Evolutionary conservation across 1,139 yeast species (phyloP), one percentile per base, ranked within the genome.

Genomic region (Geotrichum fermentans): DNA sequence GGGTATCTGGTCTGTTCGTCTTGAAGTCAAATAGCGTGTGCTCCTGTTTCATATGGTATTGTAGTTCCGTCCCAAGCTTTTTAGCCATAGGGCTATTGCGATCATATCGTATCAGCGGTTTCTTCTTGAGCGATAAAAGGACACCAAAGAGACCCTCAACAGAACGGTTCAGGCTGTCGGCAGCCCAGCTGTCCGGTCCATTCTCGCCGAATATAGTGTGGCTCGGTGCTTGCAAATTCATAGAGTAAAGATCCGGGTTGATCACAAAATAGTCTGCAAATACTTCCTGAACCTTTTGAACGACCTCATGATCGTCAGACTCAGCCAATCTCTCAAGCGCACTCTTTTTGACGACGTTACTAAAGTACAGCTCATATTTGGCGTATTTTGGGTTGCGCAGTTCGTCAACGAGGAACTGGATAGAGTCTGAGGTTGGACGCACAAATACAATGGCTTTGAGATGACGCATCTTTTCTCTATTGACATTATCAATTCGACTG

Each of bases 291-390:
- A 92, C 89, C 54, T 77, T 78, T 4, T 75, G 70, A 7, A 94
- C 85, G 5, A 80, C 79, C 62, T 90, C 98, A 59, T 80, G 74
- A 61, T 87, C 94, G 65, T 92, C 99, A 2, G 87, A 78, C 64
- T 88, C 96, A 0, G 98, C 98, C 36, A 92, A 64, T 49, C 84
- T 74, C 63, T 94, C 99, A 56, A 92, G 67, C 55, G 86, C 85
- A 32, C 80, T 73, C 66, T 90, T 90, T 48, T 79, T 73, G 30
- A 89, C 75, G 21, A 80, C 72, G 64, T 89, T 89, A 64, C 80
- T 85, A 72, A 90, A 86, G 50, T 73, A 88, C 24, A 92, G 65
- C 59, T 82, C 83, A 65, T 92, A 92, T 33, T 73, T 74, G 39
- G 82, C 77, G 67, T 88, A 94, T 60, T 82, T 89, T 0, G 98